phyloP scores from a whole-genome alignment of 768 basidiomycete species.

The Coprinellus micaceus region DNA sequence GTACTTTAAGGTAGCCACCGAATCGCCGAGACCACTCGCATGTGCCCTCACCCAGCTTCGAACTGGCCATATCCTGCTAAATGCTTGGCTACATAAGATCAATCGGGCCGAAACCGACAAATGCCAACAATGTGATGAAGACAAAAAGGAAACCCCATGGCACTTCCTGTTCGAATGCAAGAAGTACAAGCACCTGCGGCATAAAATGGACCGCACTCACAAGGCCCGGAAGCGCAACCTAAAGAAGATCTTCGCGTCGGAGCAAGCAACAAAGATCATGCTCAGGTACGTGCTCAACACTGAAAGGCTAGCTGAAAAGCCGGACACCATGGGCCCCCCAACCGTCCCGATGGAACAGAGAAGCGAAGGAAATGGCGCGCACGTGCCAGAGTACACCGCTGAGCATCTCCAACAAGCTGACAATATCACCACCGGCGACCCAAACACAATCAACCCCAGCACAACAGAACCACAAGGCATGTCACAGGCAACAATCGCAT shows the following conservation, averaged over 20 bases:
- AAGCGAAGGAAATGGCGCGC: no score
- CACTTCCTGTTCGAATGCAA: conserved; percentile 8
- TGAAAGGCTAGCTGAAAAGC: background rate
- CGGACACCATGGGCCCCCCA: no score
- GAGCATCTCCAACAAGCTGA: no score
- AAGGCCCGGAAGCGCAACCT: background rate
- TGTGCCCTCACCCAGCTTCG: conserved; percentile 23
- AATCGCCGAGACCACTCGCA: conserved; percentile 5
- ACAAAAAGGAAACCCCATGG: conserved; percentile 3
- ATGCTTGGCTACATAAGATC: conserved; percentile 11
- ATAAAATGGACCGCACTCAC: background rate
- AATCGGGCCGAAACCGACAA: background rate
- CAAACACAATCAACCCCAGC: no score
- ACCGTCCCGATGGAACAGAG: no score
- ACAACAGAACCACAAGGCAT: no score
- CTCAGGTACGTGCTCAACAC: background rate
- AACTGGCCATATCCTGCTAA: conserved; percentile 26
- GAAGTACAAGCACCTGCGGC: background rate
- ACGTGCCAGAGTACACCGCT: no score
- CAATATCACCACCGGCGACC: no score
- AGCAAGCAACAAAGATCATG: background rate
- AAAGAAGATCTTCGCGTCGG: background rate
- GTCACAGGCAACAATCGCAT: no score
- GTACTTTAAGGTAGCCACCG: conserved; percentile 9
- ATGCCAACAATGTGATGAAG: background rate